A percentile compares a stretch with the other conserved stretches of the same genome.
Evolutionary conservation across 495 filamentous ascomycete genomes (phyloP).

Genomic region (Podospora pseudopauciseta): DNA sequence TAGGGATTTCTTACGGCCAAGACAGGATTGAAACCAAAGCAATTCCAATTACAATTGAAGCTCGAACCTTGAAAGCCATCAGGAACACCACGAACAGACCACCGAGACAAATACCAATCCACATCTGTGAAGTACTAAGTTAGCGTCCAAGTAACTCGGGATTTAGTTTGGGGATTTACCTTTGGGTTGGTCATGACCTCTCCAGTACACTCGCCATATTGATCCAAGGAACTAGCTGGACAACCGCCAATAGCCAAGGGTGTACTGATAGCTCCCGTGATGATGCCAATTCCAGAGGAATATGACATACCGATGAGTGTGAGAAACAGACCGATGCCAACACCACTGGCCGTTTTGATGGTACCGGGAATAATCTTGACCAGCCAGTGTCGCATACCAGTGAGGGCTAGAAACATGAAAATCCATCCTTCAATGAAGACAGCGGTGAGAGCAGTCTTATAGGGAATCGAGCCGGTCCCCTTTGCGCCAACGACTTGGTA

Average conservation of each 20-base stretch:
- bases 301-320: conserved; percentile 74
- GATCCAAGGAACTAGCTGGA: conserved; percentile 37
- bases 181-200: conserved; percentile 67
- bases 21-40: conserved; percentile 74
- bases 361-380: conserved; percentile 72
- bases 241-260: conserved; percentile 72
- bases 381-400: conserved; percentile 81
- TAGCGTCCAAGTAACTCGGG: conserved; percentile 5
- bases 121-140: conserved; percentile 45
- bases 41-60: conserved; percentile 80
- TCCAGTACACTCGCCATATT: conserved; percentile 35
- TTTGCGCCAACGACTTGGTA: conserved; percentile 77
- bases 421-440: conserved; percentile 77
- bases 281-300: conserved; percentile 69
- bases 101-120: conserved; percentile 76
- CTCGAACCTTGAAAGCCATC: conserved; percentile 78
- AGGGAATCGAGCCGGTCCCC: conserved; percentile 63
- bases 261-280: conserved; percentile 56
- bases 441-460: conserved; percentile 69
- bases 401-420: conserved; percentile 60
- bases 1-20: conserved; percentile 56
- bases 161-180: conserved; percentile 26
- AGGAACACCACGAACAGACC: conserved; percentile 70
- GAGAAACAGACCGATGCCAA: conserved; percentile 75
- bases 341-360: conserved; percentile 77